These are phyloP conservation scores for Talaromyces sp. DNA, from an alignment of 2,329 filamentous ascomycete species.

Conservation along the genomic window DNA sequence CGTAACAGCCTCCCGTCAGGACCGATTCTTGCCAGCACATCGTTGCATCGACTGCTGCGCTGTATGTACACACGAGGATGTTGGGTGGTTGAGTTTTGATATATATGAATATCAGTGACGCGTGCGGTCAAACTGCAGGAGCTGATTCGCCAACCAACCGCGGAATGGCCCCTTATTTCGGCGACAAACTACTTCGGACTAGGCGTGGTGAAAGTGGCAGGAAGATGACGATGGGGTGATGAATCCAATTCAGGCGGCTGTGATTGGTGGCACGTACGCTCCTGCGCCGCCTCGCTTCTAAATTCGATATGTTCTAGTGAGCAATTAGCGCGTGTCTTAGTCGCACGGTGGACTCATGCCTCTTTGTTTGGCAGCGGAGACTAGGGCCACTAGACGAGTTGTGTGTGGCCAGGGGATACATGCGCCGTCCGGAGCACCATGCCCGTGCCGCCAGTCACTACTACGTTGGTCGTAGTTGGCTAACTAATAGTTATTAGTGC, in stretches of 20 bases:
- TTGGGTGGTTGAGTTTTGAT: neutral
- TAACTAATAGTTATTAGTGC: neutral
- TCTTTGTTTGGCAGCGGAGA: slow-evolving; percentile 19
- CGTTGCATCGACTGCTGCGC: slow-evolving; percentile 20
- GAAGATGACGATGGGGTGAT: slow-evolving; percentile 7
- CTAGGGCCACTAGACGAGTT: slow-evolving; percentile 15
- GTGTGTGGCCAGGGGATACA: neutral
- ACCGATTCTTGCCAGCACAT: slow-evolving; percentile 27
- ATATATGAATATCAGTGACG: neutral
- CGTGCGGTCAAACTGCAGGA: neutral
- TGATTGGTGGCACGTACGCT: slow-evolving; percentile 9
- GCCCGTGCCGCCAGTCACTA: neutral
- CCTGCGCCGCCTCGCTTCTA: slow-evolving; percentile 13
- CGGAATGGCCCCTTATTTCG: slow-evolving; percentile 12
- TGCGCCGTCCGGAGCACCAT: neutral
- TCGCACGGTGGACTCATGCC: slow-evolving; percentile 8
- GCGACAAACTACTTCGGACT: neutral
- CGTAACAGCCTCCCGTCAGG: slow-evolving; percentile 18
- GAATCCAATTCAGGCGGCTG: neutral
- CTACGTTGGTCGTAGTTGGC: neutral
- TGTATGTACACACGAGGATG: slow-evolving; percentile 5
- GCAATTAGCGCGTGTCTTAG: slow-evolving; percentile 14
- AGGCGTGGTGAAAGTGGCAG: neutral
- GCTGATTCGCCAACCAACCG: slow-evolving; percentile 11
- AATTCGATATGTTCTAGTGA: slow-evolving; percentile 13